Base-by-base conservation (phyloP, 1,284 basidiomycete species). In the Fomitopsis pinicola region DNA sequence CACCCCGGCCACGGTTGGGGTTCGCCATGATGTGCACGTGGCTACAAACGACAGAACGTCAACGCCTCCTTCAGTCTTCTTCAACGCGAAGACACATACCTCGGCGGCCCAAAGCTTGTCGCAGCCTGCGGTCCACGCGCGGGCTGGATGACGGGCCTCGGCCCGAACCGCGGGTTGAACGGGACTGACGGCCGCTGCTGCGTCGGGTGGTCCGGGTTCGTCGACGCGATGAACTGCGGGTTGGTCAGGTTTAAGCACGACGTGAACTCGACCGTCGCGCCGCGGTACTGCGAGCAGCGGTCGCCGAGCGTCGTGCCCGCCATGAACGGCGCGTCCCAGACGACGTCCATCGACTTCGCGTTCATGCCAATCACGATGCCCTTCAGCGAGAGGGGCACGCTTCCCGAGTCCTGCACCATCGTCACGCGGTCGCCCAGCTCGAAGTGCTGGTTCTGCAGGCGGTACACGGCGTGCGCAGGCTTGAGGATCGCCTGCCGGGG, bases 311-410 rank as follows among this genome's bases (percentile, higher is more conserved):
- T 97, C 2, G 86, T 84, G 10, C 97, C 97, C 38, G 94, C 89
- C 83, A 99, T 92, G 78, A 98, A 99, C 0, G 95, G 84, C 22
- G 91, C 87, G 73, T 99, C 97, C 89, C 97, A 99, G 0, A 97
- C 85, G n/a, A 99, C 89, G 73, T 99, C 97, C 81, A 99, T 91
- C 10, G 89, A 87, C 70, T 90, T 92, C 12, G 87, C 79, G 68
- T 88, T 91, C 69, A 99, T 78, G 5, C 96, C 95, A 58, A 99
- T 86, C 17, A 98, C 95, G 9, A 97, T 93, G 45, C 97, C 97
- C 74, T 97, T 97, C 59, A 91, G 91, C 2, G 89, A 88, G 10
- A 98, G 80, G 0, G 96, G 95, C 0, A 99, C 95, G 28, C 89
- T 88, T n/a, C 97, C 97, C 0, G 92, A 88, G 73, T 99, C 97